These are phyloP conservation scores for Scheffersomyces segobiensis DNA, from an alignment of 1,139 yeast genomes.

Conservation along the genomic window DNA sequence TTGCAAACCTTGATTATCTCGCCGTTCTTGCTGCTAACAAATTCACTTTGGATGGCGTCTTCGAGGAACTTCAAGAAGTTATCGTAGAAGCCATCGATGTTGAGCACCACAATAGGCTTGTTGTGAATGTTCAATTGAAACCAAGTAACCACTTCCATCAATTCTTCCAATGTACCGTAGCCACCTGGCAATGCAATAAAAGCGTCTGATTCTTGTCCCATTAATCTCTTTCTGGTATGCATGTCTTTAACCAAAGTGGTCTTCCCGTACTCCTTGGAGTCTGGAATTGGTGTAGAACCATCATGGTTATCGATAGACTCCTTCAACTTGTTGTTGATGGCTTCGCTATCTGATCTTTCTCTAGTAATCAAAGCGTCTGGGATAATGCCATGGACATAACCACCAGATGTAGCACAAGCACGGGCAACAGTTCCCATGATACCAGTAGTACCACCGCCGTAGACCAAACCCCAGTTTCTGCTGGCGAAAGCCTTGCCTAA, in stretches of 20 bases:
- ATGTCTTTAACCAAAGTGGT: constrained; percentile 83
- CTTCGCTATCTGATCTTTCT: constrained; percentile 56
- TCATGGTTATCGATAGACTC: constrained; percentile 49
- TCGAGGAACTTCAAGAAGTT: constrained; percentile 60
- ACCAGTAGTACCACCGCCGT: constrained; percentile 91
- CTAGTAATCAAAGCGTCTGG: constrained; percentile 79
- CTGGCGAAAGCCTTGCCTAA: constrained; percentile 62
- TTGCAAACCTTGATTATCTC: constrained; percentile 68
- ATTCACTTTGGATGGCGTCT: constrained; percentile 60
- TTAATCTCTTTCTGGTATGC: constrained; percentile 85
- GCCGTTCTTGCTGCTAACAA: constrained; percentile 68
- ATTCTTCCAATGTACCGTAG: constrained; percentile 85
- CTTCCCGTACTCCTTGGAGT: constrained; percentile 64
- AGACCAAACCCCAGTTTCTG: constrained; percentile 73
- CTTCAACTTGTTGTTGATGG: constrained; percentile 48
- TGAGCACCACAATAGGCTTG: constrained; percentile 77
- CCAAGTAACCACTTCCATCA: constrained; percentile 91
- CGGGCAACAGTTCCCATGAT: constrained; percentile 86
- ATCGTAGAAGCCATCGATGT: constrained; percentile 80
- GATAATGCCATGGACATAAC: constrained; percentile 82
- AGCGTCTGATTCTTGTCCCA: constrained; percentile 87
- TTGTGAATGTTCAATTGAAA: constrained; percentile 83
- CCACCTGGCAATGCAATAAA: constrained; percentile 93
- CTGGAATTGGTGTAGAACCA: constrained; percentile 67
- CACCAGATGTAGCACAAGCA: constrained; percentile 64